phyloP scores from a whole-genome alignment of 2,329 filamentous ascomycete genomes.

The Diaporthe velutina region DNA sequence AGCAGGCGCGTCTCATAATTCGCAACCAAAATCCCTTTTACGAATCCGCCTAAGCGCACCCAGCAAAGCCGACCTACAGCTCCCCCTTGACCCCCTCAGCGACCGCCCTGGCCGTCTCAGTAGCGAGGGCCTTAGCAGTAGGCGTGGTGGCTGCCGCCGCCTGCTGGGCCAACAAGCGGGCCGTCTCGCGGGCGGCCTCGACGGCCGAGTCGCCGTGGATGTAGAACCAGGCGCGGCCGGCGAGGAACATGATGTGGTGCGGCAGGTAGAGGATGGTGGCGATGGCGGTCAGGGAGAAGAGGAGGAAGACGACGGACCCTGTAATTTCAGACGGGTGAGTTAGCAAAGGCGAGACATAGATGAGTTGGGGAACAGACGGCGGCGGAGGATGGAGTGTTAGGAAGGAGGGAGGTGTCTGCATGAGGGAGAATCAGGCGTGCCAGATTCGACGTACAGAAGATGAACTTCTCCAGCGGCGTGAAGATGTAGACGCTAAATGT shows the following conservation, averaged over 20 bases:
- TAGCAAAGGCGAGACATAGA: background rate
- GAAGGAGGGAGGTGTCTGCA: conserved; percentile 2
- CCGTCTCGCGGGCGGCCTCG: conserved; percentile 59
- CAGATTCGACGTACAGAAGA: conserved; percentile 81
- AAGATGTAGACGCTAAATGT: conserved; percentile 98
- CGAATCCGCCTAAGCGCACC: background rate
- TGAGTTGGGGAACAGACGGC: too few relatives aligned
- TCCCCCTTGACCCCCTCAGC: conserved; percentile 51
- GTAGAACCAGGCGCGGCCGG: conserved; percentile 93
- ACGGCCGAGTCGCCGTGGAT: conserved; percentile 82
- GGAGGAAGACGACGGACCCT: conserved; percentile 94
- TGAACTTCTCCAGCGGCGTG: conserved; percentile 94
- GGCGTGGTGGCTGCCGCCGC: conserved; percentile 18
- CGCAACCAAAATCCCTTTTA: background rate
- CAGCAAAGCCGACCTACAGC: conserved; percentile 46
- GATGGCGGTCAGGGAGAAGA: conserved; percentile 87
- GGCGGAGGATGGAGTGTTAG: conserved; percentile 11
- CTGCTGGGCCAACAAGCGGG: conserved; percentile 50
- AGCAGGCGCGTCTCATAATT: background rate
- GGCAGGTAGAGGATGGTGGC: conserved; percentile 94
- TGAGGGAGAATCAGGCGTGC: background rate
- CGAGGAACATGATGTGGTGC: conserved; percentile 86
- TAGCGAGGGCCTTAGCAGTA: conserved; percentile 46
- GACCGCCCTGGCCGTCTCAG: conserved; percentile 44
- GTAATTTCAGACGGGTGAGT: conserved; percentile 26